Evolutionary conservation across 495 filamentous ascomycete species (phyloP).

Genomic region (Parachaetomium inaequale): DNA sequence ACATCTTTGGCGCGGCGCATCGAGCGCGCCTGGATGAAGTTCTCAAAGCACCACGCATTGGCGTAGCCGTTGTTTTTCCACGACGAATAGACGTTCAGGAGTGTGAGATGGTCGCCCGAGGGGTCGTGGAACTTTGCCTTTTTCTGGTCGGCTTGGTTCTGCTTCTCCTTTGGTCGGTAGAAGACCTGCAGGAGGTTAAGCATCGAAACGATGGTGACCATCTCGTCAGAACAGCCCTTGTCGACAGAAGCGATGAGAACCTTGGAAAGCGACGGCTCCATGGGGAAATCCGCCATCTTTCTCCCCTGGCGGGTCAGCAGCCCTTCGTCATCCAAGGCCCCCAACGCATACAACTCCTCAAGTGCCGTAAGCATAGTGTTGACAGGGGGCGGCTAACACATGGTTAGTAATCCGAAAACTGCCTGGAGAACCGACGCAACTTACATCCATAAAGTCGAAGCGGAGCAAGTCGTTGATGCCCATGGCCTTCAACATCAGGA

Average conservation of each 20-base stretch:
- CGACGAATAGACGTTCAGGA: slow-evolving; percentile 93
- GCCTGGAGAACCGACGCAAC: not conserved
- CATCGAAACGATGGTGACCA: slow-evolving; percentile 94
- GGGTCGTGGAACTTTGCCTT: slow-evolving; percentile 97
- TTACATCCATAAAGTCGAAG: slow-evolving; percentile 96
- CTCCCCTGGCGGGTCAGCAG: slow-evolving; percentile 87
- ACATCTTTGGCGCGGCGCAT: slow-evolving; percentile 92
- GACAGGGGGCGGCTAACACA: slow-evolving; percentile 64
- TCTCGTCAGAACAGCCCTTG: slow-evolving; percentile 85
- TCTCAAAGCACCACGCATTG: slow-evolving; percentile 93
- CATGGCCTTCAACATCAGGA: slow-evolving; percentile 99
- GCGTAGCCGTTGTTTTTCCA: slow-evolving; percentile 83
- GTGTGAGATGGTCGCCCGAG: slow-evolving; percentile 86
- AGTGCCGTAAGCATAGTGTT: slow-evolving; percentile 97
- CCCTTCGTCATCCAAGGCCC: slow-evolving; percentile 92
- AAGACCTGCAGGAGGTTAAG: slow-evolving; percentile 80
- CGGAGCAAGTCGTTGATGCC: slow-evolving; percentile 96
- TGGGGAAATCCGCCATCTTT: slow-evolving; percentile 98
- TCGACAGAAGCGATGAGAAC: slow-evolving; percentile 84
- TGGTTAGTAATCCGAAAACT: slow-evolving; percentile 4
- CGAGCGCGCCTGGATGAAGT: slow-evolving; percentile 88
- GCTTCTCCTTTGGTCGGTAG: slow-evolving; percentile 94
- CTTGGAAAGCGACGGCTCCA: slow-evolving; percentile 81
- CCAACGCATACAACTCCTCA: slow-evolving; percentile 90
- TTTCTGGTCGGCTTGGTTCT: slow-evolving; percentile 93